These are phyloP conservation scores for Starmerella tilneyi DNA, from an alignment of 805 yeast species.

Conservation along the genomic window DNA sequence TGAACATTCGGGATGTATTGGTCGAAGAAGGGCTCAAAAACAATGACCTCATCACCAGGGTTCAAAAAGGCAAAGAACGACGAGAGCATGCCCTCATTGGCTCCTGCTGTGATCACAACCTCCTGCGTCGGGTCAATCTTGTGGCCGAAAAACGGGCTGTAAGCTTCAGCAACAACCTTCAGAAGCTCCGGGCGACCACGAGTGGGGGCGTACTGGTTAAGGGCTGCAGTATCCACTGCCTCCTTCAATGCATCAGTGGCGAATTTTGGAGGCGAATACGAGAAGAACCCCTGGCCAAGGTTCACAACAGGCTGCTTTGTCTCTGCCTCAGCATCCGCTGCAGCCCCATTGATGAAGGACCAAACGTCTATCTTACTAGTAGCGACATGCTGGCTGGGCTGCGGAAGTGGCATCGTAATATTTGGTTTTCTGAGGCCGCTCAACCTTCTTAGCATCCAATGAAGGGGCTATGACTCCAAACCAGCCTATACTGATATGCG, in stretches of 20 bases:
- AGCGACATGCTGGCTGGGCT: slow-evolving; percentile 20
- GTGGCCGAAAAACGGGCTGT: slow-evolving; percentile 56
- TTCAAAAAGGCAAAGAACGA: slow-evolving; percentile 75
- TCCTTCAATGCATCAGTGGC: slow-evolving; percentile 71
- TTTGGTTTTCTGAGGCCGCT: not conserved
- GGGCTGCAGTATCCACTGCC: slow-evolving; percentile 61
- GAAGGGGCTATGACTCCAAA: not conserved
- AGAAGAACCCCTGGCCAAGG: slow-evolving; percentile 94
- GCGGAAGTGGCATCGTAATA: slow-evolving; percentile 15
- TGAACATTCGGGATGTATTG: slow-evolving; percentile 92
- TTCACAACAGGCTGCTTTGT: slow-evolving; percentile 72
- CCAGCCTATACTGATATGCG: too few relatives aligned
- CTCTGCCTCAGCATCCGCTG: slow-evolving; percentile 63
- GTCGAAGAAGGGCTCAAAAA: slow-evolving; percentile 93
- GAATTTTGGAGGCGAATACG: slow-evolving; percentile 91
- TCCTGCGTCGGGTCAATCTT: slow-evolving; percentile 46
- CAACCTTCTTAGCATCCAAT: slow-evolving; percentile 6
- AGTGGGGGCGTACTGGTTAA: slow-evolving; percentile 89
- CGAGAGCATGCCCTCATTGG: slow-evolving; percentile 88
- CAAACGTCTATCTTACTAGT: slow-evolving; percentile 59
- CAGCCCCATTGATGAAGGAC: slow-evolving; percentile 91
- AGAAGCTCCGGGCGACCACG: slow-evolving; percentile 73
- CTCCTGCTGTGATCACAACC: slow-evolving; percentile 85
- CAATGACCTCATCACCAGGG: slow-evolving; percentile 89
- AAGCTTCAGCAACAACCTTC: slow-evolving; percentile 57